Conservation (phyloP, 1,284 basidiomycete genomes). For the Moniliella sp. region DNA sequence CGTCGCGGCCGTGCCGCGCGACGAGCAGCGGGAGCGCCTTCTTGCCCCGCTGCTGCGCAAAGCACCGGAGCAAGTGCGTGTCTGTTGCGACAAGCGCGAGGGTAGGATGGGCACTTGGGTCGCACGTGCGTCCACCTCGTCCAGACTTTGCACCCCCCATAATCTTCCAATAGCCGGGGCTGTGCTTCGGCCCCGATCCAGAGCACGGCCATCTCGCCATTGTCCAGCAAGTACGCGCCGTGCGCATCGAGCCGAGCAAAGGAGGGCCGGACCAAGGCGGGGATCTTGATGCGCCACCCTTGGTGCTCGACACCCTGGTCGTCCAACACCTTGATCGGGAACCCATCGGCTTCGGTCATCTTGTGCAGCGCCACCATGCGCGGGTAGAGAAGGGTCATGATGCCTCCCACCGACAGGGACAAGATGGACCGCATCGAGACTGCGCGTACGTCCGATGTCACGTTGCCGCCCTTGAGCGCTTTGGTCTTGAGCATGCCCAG, state of each 20-base stretch:
- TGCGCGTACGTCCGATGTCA: conserved; percentile 77
- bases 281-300: conserved; percentile 45
- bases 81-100: conserved; percentile 59
- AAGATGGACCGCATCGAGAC: conserved; percentile 59
- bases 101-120: conserved; percentile 56
- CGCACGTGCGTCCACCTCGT: conserved; percentile 51
- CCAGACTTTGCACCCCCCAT: conserved; percentile 60
- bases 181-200: conserved; percentile 73
- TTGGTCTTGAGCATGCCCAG: conserved; percentile 74
- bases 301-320: conserved; percentile 33
- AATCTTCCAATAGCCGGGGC: conserved; percentile 64
- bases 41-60: conserved; percentile 46
- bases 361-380: conserved; percentile 71
- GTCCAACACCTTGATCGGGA: conserved; percentile 40
- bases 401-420: conserved; percentile 47
- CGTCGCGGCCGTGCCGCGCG: conserved; percentile 79
- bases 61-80: conserved; percentile 56
- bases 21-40: conserved; percentile 49
- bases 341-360: conserved; percentile 50
- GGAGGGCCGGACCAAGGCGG: conserved; percentile 60
- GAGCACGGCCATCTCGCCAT: conserved; percentile 67
- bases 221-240: conserved; percentile 80
- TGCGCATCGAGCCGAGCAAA: conserved; percentile 71
- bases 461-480: conserved; percentile 63
- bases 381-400: conserved; percentile 69